phyloP scores from a whole-genome alignment of 345 rosid species.

The Punica granatum region DNA sequence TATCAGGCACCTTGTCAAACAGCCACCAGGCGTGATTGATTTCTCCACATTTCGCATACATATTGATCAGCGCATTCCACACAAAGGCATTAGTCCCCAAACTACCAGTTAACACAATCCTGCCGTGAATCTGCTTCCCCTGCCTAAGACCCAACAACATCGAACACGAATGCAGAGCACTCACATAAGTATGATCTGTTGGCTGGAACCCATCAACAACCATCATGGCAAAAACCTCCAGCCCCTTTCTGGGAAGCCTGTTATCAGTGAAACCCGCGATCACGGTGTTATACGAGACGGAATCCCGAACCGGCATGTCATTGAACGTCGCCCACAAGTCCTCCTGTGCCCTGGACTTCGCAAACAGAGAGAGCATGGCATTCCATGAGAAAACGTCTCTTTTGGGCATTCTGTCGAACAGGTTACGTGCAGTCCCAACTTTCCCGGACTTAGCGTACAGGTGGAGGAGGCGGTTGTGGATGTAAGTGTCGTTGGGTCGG shows the following conservation, averaged over 20 bases:
- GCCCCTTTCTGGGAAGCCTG: slow-evolving; percentile 27
- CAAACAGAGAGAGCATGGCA: slow-evolving; percentile 40
- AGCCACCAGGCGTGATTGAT: slow-evolving; percentile 38
- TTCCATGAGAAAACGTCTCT: slow-evolving; percentile 54
- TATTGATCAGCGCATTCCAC: slow-evolving; percentile 47
- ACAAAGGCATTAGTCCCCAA: slow-evolving; percentile 30
- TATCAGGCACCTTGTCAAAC: slow-evolving; percentile 29
- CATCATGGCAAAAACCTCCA: slow-evolving; percentile 33
- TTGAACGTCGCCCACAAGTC: slow-evolving; percentile 31
- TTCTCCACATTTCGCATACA: slow-evolving; percentile 50
- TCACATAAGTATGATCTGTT: slow-evolving; percentile 42
- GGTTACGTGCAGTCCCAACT: slow-evolving; percentile 21
- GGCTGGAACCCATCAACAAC: slow-evolving; percentile 27
- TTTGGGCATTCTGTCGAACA: slow-evolving; percentile 49
- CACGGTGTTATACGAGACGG: slow-evolving; percentile 44
- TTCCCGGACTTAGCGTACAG: slow-evolving; percentile 32
- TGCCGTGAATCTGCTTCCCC: slow-evolving; percentile 53
- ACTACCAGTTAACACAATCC: slow-evolving; percentile 22
- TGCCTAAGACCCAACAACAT: slow-evolving; percentile 35
- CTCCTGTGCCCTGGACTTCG: slow-evolving; percentile 28
- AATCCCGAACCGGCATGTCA: slow-evolving; percentile 39
- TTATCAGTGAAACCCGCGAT: slow-evolving; percentile 34
- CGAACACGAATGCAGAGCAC: slow-evolving; percentile 43
- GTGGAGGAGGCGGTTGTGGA: slow-evolving; percentile 49
- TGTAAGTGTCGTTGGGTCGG: slow-evolving; percentile 28